Conservation (phyloP, 495 filamentous ascomycete species). For the Neurospora tetraspora region DNA sequence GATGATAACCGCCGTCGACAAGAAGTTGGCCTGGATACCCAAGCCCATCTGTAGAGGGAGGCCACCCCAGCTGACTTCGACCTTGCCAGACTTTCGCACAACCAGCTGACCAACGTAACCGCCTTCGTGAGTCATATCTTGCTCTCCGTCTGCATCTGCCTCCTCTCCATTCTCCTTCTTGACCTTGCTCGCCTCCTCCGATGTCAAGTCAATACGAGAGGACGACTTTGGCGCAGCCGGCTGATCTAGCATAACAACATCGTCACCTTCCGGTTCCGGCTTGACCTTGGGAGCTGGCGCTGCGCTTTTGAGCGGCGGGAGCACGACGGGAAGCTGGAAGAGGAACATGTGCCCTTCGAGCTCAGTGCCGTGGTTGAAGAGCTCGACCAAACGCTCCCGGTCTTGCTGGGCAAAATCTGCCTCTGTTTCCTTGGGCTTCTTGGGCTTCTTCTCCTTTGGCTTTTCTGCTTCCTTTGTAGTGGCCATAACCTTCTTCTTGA, state of each 20-base stretch:
- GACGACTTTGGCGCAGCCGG: slow-evolving; percentile 7
- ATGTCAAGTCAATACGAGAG: slow-evolving; percentile 27
- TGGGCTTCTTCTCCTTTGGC: slow-evolving; percentile 16
- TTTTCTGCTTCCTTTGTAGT: slow-evolving; percentile 12
- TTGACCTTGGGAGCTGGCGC: slow-evolving; percentile 12
- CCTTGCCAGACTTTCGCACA: slow-evolving; percentile 49
- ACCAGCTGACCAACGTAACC: slow-evolving; percentile 50
- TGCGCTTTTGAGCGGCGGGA: slow-evolving; percentile 38
- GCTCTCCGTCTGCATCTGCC: slow-evolving; percentile 3
- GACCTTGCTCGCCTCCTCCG: slow-evolving; percentile 10
- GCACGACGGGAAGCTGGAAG: slow-evolving; percentile 54
- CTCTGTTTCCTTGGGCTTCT: slow-evolving; percentile 26
- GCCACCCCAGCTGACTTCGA: slow-evolving; percentile 53
- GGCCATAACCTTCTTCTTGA: slow-evolving; percentile 17
- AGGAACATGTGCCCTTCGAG: slow-evolving; percentile 47
- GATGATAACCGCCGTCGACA: slow-evolving; percentile 35
- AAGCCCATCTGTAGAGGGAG: slow-evolving; percentile 34
- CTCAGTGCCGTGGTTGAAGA: slow-evolving; percentile 18
- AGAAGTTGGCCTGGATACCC: slow-evolving; percentile 33
- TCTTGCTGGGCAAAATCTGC: slow-evolving; percentile 19
- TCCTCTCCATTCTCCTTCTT: slow-evolving; percentile 16
- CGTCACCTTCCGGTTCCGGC: slow-evolving; percentile 19
- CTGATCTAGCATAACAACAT: slow-evolving; percentile 16
- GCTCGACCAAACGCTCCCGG: slow-evolving; percentile 21
- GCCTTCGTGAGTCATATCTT: slow-evolving; percentile 16